Evolutionary conservation across 305 asterid species (phyloP).

Genomic region (Solanum hybrid): DNA sequence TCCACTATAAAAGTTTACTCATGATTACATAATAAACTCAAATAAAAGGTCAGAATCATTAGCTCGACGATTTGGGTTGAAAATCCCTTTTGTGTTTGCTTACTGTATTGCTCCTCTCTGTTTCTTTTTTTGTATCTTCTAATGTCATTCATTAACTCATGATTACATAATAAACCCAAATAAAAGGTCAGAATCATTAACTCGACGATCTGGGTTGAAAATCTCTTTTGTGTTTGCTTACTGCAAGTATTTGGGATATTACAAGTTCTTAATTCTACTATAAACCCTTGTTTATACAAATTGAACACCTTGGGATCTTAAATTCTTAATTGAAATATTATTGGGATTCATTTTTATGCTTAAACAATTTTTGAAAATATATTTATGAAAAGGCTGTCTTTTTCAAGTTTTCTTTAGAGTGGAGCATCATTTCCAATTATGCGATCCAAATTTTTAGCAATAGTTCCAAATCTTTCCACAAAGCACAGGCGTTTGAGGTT

Average conservation of each 20-base stretch:
- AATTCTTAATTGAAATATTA: neutral
- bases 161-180: neutral
- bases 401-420: neutral
- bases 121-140: neutral
- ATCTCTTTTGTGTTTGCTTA: neutral
- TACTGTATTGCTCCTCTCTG: neutral
- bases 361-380: neutral
- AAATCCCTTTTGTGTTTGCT: neutral
- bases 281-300: neutral
- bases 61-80: neutral
- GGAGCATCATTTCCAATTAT: neutral
- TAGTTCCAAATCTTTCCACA: neutral
- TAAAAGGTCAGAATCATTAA: neutral
- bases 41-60: neutral
- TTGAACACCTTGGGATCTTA: neutral
- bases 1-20: neutral
- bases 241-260: neutral
- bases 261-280: neutral
- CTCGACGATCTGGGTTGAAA: neutral
- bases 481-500: neutral
- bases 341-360: neutral
- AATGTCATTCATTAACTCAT: neutral
- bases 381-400: neutral
- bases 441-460: neutral
- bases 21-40: neutral